phyloP scores from a whole-genome alignment of 2,329 filamentous ascomycete genomes.

The Scleromitrula shiraiana region DNA sequence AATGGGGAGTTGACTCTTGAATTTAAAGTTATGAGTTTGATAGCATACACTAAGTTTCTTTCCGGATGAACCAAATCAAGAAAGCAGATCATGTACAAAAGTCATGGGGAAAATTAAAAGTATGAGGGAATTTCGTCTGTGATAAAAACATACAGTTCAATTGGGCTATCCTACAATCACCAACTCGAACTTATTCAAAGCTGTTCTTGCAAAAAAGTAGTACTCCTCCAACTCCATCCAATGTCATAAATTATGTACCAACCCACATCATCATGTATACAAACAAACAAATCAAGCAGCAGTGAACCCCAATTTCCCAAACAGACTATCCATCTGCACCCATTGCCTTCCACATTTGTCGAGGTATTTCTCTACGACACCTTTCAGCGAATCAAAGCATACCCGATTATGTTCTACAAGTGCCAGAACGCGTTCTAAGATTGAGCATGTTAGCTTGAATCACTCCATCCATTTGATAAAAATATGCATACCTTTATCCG shows the following conservation, averaged over 20 bases:
- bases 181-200: too few species aligned
- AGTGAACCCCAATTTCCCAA: constrained; percentile 56
- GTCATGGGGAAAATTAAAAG: too few species aligned
- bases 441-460: constrained; percentile 21
- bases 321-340: constrained; percentile 89
- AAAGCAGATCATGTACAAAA: too few species aligned
- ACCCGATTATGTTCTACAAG: constrained; percentile 76
- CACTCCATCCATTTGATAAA: background rate
- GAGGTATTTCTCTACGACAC: constrained; percentile 72
- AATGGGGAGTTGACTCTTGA: too few species aligned
- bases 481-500: constrained; percentile 34
- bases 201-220: too few species aligned
- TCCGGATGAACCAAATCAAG: too few species aligned
- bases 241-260: background rate
- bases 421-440: constrained; percentile 44
- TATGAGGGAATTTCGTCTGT: too few species aligned
- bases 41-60: too few species aligned
- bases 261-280: background rate
- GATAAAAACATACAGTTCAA: too few species aligned
- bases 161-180: too few species aligned
- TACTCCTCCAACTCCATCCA: background rate
- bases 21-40: too few species aligned
- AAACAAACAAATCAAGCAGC: constrained; percentile 1
- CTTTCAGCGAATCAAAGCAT: constrained; percentile 68
- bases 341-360: constrained; percentile 86